Conservation (phyloP, 2,329 filamentous ascomycete species). For the Botrytis galanthina region DNA sequence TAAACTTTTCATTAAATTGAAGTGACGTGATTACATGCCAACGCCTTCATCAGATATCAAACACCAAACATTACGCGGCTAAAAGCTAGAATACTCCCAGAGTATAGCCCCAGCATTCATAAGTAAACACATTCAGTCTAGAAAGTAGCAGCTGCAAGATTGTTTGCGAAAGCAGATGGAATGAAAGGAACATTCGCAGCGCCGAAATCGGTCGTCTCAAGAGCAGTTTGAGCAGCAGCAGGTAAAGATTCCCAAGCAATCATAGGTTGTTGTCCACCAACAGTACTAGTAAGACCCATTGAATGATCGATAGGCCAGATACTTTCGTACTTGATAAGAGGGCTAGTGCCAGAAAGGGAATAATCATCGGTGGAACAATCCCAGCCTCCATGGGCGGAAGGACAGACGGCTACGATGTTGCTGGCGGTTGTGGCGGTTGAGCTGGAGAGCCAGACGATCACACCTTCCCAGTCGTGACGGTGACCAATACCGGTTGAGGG, state of each 20-base stretch:
- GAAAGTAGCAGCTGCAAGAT: conserved; percentile 44
- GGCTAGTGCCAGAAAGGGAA: conserved; percentile 43
- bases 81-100: not conserved
- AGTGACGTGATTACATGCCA: not conserved
- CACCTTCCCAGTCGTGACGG: conserved; percentile 56
- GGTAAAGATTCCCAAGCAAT: conserved; percentile 47
- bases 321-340: conserved; percentile 50
- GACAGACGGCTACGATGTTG: conserved; percentile 50
- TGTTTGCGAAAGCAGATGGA: conserved; percentile 38
- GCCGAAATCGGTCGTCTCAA: conserved; percentile 44
- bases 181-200: conserved; percentile 45
- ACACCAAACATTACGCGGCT: not conserved
- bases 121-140: not conserved
- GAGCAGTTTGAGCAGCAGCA: conserved; percentile 38
- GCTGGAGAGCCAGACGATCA: conserved; percentile 50
- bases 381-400: conserved; percentile 51
- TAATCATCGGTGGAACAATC: conserved; percentile 43
- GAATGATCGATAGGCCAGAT: conserved; percentile 48
- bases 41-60: not conserved
- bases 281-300: conserved; percentile 40
- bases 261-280: conserved; percentile 43
- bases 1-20: not conserved
- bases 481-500: conserved; percentile 45
- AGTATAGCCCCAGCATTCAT: not conserved
- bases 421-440: conserved; percentile 34